phyloP scores from a whole-genome alignment of 176 grass and related monocot species.

The Aegilops umbellulata region DNA sequence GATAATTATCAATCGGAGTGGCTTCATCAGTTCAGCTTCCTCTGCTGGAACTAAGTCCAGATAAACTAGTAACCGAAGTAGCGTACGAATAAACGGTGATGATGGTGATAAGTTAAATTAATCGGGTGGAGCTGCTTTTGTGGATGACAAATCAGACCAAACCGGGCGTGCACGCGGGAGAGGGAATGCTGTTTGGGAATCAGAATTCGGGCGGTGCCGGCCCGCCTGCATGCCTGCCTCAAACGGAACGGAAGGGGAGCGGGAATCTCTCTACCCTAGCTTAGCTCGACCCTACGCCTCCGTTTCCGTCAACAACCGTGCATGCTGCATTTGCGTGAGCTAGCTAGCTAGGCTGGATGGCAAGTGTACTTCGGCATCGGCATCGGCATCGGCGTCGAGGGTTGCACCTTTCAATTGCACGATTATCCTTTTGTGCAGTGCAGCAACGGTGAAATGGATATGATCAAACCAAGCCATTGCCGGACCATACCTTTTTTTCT shows the following conservation, averaged over 20 bases:
- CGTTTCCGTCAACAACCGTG: neutral
- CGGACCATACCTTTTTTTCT: too few species aligned
- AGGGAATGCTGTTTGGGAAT: neutral
- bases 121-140: neutral
- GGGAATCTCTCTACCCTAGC: neutral
- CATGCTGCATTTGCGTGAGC: neutral
- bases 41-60: neutral
- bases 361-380: neutral
- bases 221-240: neutral
- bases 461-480: too few species aligned
- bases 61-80: neutral
- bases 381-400: neutral
- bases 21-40: neutral
- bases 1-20: neutral
- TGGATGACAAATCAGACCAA: neutral
- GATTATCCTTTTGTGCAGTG: neutral
- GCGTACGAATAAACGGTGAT: neutral
- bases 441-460: neutral
- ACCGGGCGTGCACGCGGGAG: neutral
- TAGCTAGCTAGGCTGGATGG: neutral
- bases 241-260: neutral
- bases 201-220: conserved; percentile 7
- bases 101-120: neutral
- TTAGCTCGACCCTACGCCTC: neutral
- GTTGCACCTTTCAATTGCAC: neutral